Evolutionary conservation across 2,329 filamentous ascomycete species (phyloP), one percentile per base, ranked within the genome.

Genomic region (Aspergillus texensis): DNA sequence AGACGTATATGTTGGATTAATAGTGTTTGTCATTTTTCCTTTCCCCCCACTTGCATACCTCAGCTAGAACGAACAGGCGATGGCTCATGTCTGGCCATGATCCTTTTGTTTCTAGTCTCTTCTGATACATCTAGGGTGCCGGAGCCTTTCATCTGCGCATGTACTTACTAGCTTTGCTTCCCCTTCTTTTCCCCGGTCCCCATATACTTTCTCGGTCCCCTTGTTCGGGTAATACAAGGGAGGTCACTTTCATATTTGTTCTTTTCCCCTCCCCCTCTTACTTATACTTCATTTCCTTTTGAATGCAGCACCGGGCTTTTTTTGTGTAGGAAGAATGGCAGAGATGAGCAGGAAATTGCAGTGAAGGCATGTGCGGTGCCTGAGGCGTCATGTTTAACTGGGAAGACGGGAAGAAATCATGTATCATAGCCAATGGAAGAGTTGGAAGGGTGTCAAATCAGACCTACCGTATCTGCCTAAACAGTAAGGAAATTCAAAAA

Each of bases 111-210:
- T 58, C 57, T 55, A 41, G 48, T 62, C 63, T 56, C 52, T 60
- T 62, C 61, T 55, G 63, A 57, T 59, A 57, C 61, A 56, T 63
- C 46, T 57, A 50, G 62, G 65, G 57, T 52, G 58, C 65, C 64
- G 63, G 56, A 67, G 58, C 61, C 59, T 52, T 66, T 71, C 67
- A 66, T 65, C 63, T 66, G 64, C 63, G 64, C 62, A 61, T 74
- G 72, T 75, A 75, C 70, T 73, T 74, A 72, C 65, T 72, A 60
- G 58, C 55, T 55, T 64, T 62, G 65, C 64, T 32, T 24, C 53
- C 21, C 16, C 21, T 60, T 26, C 28, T 43, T 53, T 56, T 21
- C 34, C 32, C 30, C 9, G 57, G 56, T 57, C 57, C 28, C n/a
- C 62, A 43, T 58, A 39, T 65, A 21, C 26, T 48, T 45, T 32